Evolutionary conservation across 495 filamentous ascomycete genomes (phyloP).

Genomic region (Annulohypoxylon moriforme): DNA sequence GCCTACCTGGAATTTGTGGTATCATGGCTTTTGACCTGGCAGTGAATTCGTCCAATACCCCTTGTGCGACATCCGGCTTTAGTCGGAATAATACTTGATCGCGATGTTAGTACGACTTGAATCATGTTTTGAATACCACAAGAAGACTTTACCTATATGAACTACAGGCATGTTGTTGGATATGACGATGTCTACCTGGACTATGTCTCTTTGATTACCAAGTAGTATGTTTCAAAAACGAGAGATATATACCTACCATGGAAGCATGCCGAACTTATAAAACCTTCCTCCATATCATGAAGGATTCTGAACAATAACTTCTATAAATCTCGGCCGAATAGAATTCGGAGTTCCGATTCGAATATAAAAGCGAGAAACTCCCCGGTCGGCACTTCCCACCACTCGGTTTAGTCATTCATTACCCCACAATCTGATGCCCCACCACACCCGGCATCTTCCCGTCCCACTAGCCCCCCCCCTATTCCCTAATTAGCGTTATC

Average conservation of each 20-base stretch:
- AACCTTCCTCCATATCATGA: not conserved
- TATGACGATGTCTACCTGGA: not conserved
- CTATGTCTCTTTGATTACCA: no score
- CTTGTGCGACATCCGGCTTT: not conserved
- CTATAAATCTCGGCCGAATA: not conserved
- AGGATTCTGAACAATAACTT: not conserved
- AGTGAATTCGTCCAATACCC: conserved; percentile 16
- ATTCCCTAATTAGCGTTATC: not conserved
- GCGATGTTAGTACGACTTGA: not conserved
- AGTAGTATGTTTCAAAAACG: no score
- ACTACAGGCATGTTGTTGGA: conserved; percentile 22
- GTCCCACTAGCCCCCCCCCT: not conserved
- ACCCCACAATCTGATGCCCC: not conserved
- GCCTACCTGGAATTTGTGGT: conserved; percentile 17
- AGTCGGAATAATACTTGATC: conserved; percentile 11
- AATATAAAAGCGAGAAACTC: not conserved
- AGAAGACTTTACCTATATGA: conserved; percentile 17
- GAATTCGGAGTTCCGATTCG: conserved; percentile 2
- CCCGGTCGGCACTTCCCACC: not conserved
- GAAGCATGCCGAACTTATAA: not conserved
- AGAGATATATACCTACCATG: not conserved
- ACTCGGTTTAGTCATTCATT: not conserved
- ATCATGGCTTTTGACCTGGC: conserved; percentile 13
- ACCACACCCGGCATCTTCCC: conserved; percentile 1
- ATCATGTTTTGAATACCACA: not conserved